Percentiles rank a stretch among this genome's conserved stretches.
Conservation (phyloP, 2,329 filamentous ascomycete genomes). For the Sporothrix humicola region DNA sequence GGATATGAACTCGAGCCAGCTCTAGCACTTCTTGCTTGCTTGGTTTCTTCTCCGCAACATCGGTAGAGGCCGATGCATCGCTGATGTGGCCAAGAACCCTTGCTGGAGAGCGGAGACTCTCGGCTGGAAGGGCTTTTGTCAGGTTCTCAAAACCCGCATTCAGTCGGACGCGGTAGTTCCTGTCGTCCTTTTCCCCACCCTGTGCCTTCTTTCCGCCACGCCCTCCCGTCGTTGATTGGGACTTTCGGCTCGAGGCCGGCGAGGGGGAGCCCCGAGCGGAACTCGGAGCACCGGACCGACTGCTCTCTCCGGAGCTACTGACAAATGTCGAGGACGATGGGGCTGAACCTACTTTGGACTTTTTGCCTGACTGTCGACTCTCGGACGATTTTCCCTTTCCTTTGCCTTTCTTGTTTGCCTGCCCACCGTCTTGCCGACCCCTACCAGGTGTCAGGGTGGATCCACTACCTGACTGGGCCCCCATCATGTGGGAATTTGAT, state of each 20-base stretch:
- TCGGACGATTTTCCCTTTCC: neutral
- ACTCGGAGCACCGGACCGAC: neutral
- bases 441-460: neutral
- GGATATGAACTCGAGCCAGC: slow-evolving; percentile 46
- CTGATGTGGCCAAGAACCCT: neutral
- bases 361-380: neutral
- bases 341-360: neutral
- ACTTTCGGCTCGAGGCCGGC: slow-evolving; percentile 2
- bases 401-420: slow-evolving; percentile 8
- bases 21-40: slow-evolving; percentile 49
- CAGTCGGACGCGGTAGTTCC: slow-evolving; percentile 38
- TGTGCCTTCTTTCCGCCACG: slow-evolving; percentile 30
- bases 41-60: slow-evolving; percentile 40
- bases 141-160: slow-evolving; percentile 38
- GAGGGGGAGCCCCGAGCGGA: neutral
- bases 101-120: slow-evolving; percentile 26
- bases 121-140: slow-evolving; percentile 38
- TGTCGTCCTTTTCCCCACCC: slow-evolving; percentile 37
- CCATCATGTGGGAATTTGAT: neutral
- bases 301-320: slow-evolving; percentile 18
- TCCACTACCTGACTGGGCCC: neutral
- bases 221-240: slow-evolving; percentile 39
- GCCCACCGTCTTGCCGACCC: neutral
- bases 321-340: neutral
- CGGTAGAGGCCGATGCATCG: slow-evolving; percentile 32